Base-by-base conservation (phyloP, 83 land plant genomes). In the Thuja plicata region DNA sequence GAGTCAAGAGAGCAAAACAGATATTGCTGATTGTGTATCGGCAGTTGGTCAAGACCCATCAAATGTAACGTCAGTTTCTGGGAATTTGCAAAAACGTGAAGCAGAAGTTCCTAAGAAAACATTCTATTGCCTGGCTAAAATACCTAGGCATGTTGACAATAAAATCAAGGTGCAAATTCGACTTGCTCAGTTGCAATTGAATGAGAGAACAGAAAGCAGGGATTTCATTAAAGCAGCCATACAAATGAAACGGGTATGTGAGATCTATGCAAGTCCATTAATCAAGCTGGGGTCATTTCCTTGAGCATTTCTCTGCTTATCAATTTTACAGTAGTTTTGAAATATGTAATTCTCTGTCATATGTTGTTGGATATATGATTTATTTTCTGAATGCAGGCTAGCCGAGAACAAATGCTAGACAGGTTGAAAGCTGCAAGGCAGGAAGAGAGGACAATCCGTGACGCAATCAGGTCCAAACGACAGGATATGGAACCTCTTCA, bases 401-500 rank as follows among this genome's bases (percentile, higher is more conserved):
- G 84, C 79, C 40, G 60, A 62, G 76, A 85, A 50, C 92, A 91
- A 76, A 91, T 55, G 27, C 37, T 91, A 46, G 93, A 94, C 21
- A 92, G 90, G 43, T 85, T 93, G 50, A 93, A 88, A 83, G 89
- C 92, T 91, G 97, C 95, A 37, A 87, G 89, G 40, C 87, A 87
- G 43, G 93, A 96, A 86, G 96, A 93, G 85, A 91, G 89, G 84
- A 90, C 87, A 66, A 93, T 92, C 62, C 82, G 92, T 6, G 92
- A 90, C 3, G 88, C 86, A 66, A 40, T 92, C 13, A 92, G 80
- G 80, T 89, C 88, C 16, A 97, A 96, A 86, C 80, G 90, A 21
- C 76, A 90, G 82, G 95, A 96, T 84, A 92, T 94, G 38, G 94
- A 92, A 34, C 89, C 93, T 30, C 62, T 94, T 66, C 93, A 94